A percentile compares a stretch with the other conserved stretches of the same genome.
These are phyloP conservation scores for Pachysandra terminalis DNA, from an alignment of 164 flowering plant species.

Conservation along the genomic window DNA sequence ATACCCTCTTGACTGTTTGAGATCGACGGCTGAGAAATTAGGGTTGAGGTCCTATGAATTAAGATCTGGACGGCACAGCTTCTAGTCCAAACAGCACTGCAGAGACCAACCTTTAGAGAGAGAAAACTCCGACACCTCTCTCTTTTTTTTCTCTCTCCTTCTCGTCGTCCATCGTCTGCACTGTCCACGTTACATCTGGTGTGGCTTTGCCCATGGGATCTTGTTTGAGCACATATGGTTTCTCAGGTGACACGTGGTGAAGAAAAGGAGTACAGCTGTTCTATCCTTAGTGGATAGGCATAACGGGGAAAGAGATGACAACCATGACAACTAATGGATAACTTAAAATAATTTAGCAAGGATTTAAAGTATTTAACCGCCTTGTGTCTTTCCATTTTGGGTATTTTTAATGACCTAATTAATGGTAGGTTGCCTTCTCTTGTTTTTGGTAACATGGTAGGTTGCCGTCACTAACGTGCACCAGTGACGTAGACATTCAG, in stretches of 20 bases:
- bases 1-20: background rate
- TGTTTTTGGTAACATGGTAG: too few species aligned
- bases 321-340: background rate
- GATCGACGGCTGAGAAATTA: background rate
- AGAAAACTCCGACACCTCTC: background rate
- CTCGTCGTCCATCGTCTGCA: background rate
- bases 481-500: too few species aligned
- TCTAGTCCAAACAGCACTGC: background rate
- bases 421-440: too few species aligned
- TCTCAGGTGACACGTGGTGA: background rate
- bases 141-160: too few species aligned
- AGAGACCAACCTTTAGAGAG: too few species aligned
- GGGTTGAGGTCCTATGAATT: background rate
- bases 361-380: too few species aligned
- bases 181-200: background rate
- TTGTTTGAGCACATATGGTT: background rate
- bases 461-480: too few species aligned
- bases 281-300: background rate
- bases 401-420: too few species aligned
- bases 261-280: background rate
- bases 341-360: too few species aligned
- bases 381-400: too few species aligned
- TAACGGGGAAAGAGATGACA: background rate
- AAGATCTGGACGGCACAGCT: too few species aligned
- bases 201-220: background rate